phyloP scores from a whole-genome alignment of 257 asterid species.

The Penstemon davidsonii region DNA sequence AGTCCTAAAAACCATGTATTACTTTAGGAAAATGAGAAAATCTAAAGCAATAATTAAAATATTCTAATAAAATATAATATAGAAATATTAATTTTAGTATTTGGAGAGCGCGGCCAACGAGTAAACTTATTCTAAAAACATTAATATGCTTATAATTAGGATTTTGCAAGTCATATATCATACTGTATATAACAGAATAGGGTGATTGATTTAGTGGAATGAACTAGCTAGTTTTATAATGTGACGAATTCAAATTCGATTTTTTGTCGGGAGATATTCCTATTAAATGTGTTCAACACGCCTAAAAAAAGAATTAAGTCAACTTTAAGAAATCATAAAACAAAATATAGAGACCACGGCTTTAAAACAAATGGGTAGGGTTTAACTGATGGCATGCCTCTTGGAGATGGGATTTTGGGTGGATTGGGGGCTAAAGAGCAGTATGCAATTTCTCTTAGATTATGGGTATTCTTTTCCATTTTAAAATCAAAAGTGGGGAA shows the following conservation, averaged over 20 bases:
- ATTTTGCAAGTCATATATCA: slow-evolving; percentile 8
- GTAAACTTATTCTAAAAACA: too few relatives aligned
- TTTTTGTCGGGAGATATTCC: slow-evolving; percentile 23
- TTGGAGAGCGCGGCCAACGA: too few relatives aligned
- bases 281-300: not conserved
- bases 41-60: too few relatives aligned
- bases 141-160: too few relatives aligned
- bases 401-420: slow-evolving; percentile 33
- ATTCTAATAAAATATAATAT: too few relatives aligned
- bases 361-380: slow-evolving; percentile 26
- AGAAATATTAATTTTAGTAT: too few relatives aligned
- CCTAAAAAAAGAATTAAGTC: not conserved
- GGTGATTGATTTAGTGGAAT: not conserved
- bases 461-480: slow-evolving; percentile 29
- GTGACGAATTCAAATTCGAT: not conserved
- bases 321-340: not conserved
- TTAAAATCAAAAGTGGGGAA: slow-evolving; percentile 30
- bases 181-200: slow-evolving; percentile 28
- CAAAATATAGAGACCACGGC: slow-evolving; percentile 8
- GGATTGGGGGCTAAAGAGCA: slow-evolving; percentile 23
- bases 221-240: too few relatives aligned
- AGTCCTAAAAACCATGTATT: slow-evolving; percentile 22
- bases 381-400: slow-evolving; percentile 33
- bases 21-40: not conserved
- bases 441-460: slow-evolving; percentile 33